A percentile compares a stretch with the other conserved stretches of the same genome.
phyloP scores from a whole-genome alignment of 495 filamentous ascomycete species.

The Geoglossum glabrum region DNA sequence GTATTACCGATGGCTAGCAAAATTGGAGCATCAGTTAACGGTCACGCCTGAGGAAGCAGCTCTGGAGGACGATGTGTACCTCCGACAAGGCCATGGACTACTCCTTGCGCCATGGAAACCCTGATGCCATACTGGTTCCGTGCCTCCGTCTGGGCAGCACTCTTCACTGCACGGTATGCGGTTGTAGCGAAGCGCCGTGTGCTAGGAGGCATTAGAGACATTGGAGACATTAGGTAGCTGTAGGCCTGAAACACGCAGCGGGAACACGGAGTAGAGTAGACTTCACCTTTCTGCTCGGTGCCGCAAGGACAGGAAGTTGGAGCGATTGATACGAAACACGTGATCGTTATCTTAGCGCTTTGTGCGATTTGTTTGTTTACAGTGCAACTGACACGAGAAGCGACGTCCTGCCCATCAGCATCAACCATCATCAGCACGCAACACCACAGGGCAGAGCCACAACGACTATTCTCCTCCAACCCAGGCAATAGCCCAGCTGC shows the following conservation, averaged over 20 bases:
- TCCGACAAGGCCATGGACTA: slow-evolving; percentile 65
- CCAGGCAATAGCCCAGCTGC: slow-evolving; percentile 1
- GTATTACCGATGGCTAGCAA: slow-evolving; percentile 83
- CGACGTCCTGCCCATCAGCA: background rate
- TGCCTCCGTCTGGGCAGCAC: slow-evolving; percentile 24
- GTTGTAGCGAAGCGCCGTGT: slow-evolving; percentile 36
- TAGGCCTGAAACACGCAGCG: background rate
- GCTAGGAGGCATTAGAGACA: slow-evolving; percentile 30
- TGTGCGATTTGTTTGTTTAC: slow-evolving; percentile 4
- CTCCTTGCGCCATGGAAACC: slow-evolving; percentile 67
- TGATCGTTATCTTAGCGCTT: slow-evolving; percentile 4
- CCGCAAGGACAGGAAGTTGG: no score
- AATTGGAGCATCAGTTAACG: background rate
- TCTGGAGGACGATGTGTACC: slow-evolving; percentile 31
- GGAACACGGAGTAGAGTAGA: no score
- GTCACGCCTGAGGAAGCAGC: slow-evolving; percentile 3
- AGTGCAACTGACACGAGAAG: no score
- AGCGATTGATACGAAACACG: background rate
- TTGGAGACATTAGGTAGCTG: background rate
- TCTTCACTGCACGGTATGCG: slow-evolving; percentile 27
- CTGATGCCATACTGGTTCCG: slow-evolving; percentile 36
- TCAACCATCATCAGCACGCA: background rate
- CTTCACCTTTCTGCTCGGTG: no score
- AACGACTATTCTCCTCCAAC: background rate
- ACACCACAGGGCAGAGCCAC: slow-evolving; percentile 2